Percentiles rank a stretch among this genome's conserved stretches.
Conservation (phyloP, 2,329 filamentous ascomycete genomes). For the Penicillium janthinellum region DNA sequence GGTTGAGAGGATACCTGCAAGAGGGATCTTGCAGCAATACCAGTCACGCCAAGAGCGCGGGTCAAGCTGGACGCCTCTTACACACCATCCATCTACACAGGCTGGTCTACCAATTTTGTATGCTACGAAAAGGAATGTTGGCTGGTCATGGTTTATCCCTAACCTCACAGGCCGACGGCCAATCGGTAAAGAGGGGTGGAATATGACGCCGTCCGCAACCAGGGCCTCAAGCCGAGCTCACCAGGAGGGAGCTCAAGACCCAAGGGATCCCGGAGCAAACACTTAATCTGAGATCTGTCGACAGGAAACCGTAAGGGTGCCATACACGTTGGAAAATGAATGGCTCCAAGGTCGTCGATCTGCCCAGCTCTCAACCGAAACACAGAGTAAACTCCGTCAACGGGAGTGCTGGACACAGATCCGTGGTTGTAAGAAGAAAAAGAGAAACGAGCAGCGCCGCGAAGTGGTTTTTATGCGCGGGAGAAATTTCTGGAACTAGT, state of each 20-base stretch:
- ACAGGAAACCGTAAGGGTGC: conserved; percentile 78
- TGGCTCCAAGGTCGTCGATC: conserved; percentile 88
- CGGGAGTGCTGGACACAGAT: conserved; percentile 88
- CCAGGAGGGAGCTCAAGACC: conserved; percentile 67
- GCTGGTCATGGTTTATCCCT: conserved; percentile 82
- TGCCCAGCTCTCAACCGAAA: conserved; percentile 81
- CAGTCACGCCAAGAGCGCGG: neutral
- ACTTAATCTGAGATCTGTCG: conserved; percentile 90
- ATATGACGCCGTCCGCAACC: conserved; percentile 72
- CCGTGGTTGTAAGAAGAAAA: conserved; percentile 56
- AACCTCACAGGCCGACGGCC: conserved; percentile 88
- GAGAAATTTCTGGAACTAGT: conserved; percentile 34
- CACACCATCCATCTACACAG: neutral
- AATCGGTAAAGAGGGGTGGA: conserved; percentile 82
- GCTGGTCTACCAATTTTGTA: neutral
- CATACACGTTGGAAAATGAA: conserved; percentile 59
- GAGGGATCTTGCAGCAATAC: neutral
- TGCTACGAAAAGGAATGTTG: conserved; percentile 57
- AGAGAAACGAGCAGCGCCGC: conserved; percentile 39
- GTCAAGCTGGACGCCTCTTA: neutral
- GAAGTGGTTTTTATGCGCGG: conserved; percentile 30
- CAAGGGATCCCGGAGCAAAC: conserved; percentile 54
- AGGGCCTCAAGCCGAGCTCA: conserved; percentile 66
- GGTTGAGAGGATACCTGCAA: neutral
- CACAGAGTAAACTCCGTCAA: conserved; percentile 50